phyloP scores from a whole-genome alignment of 805 yeast genomes.

The Candida sphagnicola region DNA sequence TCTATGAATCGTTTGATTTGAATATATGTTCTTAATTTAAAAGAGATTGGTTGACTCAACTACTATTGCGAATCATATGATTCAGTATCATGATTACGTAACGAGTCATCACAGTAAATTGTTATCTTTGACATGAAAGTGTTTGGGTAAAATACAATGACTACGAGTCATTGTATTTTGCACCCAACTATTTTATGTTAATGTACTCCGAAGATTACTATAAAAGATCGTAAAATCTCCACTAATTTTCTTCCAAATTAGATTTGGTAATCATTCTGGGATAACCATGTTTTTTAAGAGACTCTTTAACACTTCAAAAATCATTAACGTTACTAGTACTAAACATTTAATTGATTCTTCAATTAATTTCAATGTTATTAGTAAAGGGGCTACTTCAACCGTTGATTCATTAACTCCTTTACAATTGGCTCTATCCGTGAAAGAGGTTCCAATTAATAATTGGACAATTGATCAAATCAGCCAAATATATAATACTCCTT shows the following conservation, averaged over 20 bases:
- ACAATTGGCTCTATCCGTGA: conserved; percentile 3
- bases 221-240: neutral
- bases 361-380: neutral
- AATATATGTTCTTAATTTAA: too few relatives aligned
- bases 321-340: neutral
- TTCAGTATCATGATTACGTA: too few relatives aligned
- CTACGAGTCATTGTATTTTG: neutral
- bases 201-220: neutral
- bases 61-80: too few relatives aligned
- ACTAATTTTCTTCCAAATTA: too few relatives aligned
- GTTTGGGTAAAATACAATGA: neutral
- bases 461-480: conserved; percentile 64
- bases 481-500: conserved; percentile 61
- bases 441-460: conserved; percentile 17
- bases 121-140: neutral
- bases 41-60: too few relatives aligned
- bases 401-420: neutral
- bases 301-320: neutral
- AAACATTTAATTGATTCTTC: neutral
- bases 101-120: neutral
- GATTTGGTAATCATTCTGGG: too few relatives aligned
- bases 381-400: neutral
- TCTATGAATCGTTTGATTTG: too few relatives aligned
- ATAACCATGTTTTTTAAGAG: neutral
- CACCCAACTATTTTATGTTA: too few relatives aligned